Evolutionary conservation across 495 filamentous ascomycete species (phyloP), one percentile per base, ranked within the genome.

Genomic region (Penicillium waksmanii): DNA sequence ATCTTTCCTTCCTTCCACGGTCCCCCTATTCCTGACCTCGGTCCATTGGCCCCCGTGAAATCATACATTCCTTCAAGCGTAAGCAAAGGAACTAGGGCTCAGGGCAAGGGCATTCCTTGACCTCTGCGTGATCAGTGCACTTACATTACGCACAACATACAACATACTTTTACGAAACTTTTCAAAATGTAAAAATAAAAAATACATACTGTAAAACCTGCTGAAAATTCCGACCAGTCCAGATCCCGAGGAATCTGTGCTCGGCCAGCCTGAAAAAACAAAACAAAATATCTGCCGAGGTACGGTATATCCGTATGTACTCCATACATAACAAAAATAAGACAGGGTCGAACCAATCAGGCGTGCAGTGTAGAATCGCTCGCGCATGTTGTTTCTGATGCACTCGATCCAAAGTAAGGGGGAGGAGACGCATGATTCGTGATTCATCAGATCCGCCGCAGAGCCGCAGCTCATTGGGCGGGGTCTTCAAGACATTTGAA

Each of bases 91-190:
- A 27, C 38, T 68, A 70, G 65, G 66, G 66, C 53, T 66, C 66
- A 66, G 68, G 68, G 66, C 33, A 68, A 71, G 67, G 67, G 67
- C 65, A 70, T 46, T 31, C 53, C 46, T 36, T 40, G 58, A 58
- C 36, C 67, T 49, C 62, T 58, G 55, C 47, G 60, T 68, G 68
- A 71, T 66, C 68, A 66, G 38, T 65, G 65, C 68, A 48, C 67
- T 42, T 58, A 64, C 61, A 64, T 51, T 40, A 55, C 54, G 59
- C 47, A 53, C 48, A 53, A 56, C n/a, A 49, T 23, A 38, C 25
- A 31, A 31, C 27, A 31, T 31, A 31, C 19, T 44, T 18, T 18
- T 42, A 33, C 15, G 17, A 44, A n/a, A 44, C 17, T 6, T n/a
- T 44, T 44, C n/a, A n/a, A 44, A 44, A 19, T 17, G 15, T 17